phyloP scores from a whole-genome alignment of 106 monocot genomes.

The Phalaenopsis equestris region DNA sequence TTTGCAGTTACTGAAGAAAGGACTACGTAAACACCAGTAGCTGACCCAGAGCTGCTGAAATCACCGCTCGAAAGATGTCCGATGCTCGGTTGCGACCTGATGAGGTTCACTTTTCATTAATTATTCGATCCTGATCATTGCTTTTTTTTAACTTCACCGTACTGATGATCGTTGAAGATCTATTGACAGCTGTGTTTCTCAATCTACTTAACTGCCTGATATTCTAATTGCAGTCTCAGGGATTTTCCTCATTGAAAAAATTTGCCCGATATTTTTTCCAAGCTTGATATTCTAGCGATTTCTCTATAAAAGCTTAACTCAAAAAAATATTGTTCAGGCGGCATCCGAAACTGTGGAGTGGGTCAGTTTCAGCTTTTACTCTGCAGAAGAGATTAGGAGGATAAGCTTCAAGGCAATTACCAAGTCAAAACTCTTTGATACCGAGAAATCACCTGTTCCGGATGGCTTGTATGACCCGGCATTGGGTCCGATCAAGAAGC shows the following conservation, averaged over 20 bases:
- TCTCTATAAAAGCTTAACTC: neutral
- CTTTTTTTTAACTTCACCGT: neutral
- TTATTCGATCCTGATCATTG: neutral
- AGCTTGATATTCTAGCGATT: neutral
- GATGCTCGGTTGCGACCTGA: slow-evolving; percentile 8
- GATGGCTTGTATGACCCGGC: slow-evolving; percentile 53
- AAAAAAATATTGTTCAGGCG: slow-evolving; percentile 18
- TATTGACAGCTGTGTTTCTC: neutral
- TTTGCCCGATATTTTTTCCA: neutral
- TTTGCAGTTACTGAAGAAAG: too few relatives aligned
- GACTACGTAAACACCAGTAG: neutral
- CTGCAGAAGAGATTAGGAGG: slow-evolving; percentile 29
- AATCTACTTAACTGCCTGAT: neutral
- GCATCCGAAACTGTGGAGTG: slow-evolving; percentile 42
- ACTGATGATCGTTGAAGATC: too few relatives aligned
- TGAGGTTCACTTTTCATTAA: neutral
- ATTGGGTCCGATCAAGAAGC: slow-evolving; percentile 37
- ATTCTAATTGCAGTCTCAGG: too few relatives aligned
- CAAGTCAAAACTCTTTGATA: slow-evolving; percentile 38
- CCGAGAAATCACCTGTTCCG: slow-evolving; percentile 28
- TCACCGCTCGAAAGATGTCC: neutral
- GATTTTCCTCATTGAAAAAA: neutral
- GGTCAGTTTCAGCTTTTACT: slow-evolving; percentile 48
- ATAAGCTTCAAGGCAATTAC: slow-evolving; percentile 59
- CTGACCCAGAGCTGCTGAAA: neutral